Base-by-base conservation (phyloP, 2,329 filamentous ascomycete species). In the Penicillium hesseltinei region DNA sequence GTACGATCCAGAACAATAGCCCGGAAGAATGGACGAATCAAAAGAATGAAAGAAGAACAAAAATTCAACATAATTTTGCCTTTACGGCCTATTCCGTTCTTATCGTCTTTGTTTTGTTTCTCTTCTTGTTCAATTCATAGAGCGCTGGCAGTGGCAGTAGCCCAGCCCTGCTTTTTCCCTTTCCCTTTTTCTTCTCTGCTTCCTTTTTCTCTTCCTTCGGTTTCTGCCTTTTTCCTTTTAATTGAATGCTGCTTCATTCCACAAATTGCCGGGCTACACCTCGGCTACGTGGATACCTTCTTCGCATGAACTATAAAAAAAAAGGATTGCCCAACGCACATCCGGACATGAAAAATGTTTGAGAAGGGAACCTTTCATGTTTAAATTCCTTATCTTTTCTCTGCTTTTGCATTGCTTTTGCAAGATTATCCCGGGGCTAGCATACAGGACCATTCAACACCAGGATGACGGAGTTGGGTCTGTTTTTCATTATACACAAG, bases 51-150 rank as follows among this genome's bases (percentile, higher is more conserved):
- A 54, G 60, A 58, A 56, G 54, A 27, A 38, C 39, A 43, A 63
- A 61, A 62, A 62, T 64, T 66, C 61, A 68, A 68, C 66, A 67
- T 64, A 54, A 65, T 62, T 42, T 48, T 55, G 47, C 43, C 44
- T 27, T 51, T 7, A 31, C 27, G 56, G 52, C 46, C 17, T 43
- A 17, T 55, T 44, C n/a, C 19, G 10, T 46, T 54, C 49, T 49
- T 55, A 33, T 49, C 36, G 45, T 31, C 38, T 38, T 45, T 56
- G 39, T 56, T 43, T 49, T 19, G 8, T 38, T 42, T 56, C 21
- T 27, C 50, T 55, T 48, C 23, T 48, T 42, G 51, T 58, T 43
- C 39, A 45, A 31, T 51, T 42, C 39, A 62, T 59, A 64, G 62
- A 66, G 51, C 61, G 49, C 61, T 58, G 31, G 50, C 49, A 54